These are phyloP conservation scores for Talaromyces proteolyticus DNA, from an alignment of 495 filamentous ascomycete genomes.

Conservation along the genomic window DNA sequence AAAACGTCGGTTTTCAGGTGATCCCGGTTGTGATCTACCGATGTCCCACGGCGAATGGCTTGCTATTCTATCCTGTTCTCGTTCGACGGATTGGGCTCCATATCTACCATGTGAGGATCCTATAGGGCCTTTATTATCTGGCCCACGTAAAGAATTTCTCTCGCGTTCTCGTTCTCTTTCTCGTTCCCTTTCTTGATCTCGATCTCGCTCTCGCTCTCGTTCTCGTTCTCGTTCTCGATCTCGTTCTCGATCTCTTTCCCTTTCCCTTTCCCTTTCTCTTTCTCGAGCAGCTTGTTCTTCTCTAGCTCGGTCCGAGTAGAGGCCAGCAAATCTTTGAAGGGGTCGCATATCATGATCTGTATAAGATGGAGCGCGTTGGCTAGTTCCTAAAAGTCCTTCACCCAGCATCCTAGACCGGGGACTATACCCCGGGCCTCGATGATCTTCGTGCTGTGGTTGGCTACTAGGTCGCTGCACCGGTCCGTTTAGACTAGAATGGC, in stretches of 20 bases:
- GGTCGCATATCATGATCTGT: conserved; percentile 24
- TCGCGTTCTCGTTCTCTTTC: conserved; percentile 30
- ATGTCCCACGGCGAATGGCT: conserved; percentile 30
- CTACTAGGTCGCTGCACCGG: conserved; percentile 36
- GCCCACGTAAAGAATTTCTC: conserved; percentile 20
- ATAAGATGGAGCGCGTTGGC: conserved; percentile 23
- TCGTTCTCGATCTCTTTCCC: conserved; percentile 11
- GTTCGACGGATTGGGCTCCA: conserved; percentile 27
- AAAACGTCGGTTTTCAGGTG: conserved; percentile 35
- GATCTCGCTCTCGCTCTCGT: conserved; percentile 19
- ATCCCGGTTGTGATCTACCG: conserved; percentile 32
- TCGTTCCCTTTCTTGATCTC: conserved; percentile 7
- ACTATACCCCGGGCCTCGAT: conserved; percentile 30
- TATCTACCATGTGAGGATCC: conserved; percentile 14
- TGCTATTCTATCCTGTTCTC: conserved; percentile 26
- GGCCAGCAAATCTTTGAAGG: conserved; percentile 18
- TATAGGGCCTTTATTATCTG: conserved; percentile 24
- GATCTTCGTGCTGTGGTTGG: conserved; percentile 36
- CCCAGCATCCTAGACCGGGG: conserved; percentile 26
- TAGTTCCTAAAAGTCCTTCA: conserved; percentile 20
- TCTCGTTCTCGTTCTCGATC: conserved; percentile 22
- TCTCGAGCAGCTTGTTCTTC: conserved; percentile 37
- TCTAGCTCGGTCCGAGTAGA: conserved; percentile 38
- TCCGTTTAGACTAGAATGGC: conserved; percentile 34
- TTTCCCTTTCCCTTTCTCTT: conserved; percentile 21